Evolutionary conservation across 805 yeast genomes (phyloP).

Genomic region (Metschnikowia baotianmanensis): DNA sequence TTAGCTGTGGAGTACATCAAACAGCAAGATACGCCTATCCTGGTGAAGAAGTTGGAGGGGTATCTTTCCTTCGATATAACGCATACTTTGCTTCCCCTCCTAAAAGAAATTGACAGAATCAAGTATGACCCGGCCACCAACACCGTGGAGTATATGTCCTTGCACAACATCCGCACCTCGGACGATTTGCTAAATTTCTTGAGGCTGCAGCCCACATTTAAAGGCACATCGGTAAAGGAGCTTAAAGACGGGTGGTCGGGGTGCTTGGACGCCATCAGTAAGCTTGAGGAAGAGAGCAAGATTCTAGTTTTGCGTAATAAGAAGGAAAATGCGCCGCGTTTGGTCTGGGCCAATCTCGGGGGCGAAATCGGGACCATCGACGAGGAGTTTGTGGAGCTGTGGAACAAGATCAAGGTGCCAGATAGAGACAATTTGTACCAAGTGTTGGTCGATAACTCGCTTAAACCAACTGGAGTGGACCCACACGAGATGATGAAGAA

Average conservation of each 20-base stretch:
- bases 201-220: slow-evolving; percentile 79
- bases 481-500: slow-evolving; percentile 85
- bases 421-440: slow-evolving; percentile 78
- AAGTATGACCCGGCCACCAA: slow-evolving; percentile 57
- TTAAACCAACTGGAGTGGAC: slow-evolving; percentile 96
- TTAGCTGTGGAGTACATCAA: slow-evolving; percentile 91
- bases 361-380: slow-evolving; percentile 71
- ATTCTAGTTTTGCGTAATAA: slow-evolving; percentile 84
- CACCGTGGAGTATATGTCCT: slow-evolving; percentile 82
- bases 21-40: slow-evolving; percentile 64
- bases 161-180: slow-evolving; percentile 80
- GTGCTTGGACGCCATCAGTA: slow-evolving; percentile 73
- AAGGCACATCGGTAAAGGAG: slow-evolving; percentile 81
- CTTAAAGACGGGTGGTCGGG: slow-evolving; percentile 93
- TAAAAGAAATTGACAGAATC: slow-evolving; percentile 76
- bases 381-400: slow-evolving; percentile 75
- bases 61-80: slow-evolving; percentile 64
- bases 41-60: slow-evolving; percentile 60
- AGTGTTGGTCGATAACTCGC: slow-evolving; percentile 73
- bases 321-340: slow-evolving; percentile 90
- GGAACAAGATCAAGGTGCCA: slow-evolving; percentile 80
- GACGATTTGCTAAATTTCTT: slow-evolving; percentile 74
- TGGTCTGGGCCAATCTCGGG: slow-evolving; percentile 86
- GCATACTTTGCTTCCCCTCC: slow-evolving; percentile 61
- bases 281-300: slow-evolving; percentile 72